Percentiles rank a stretch among this genome's conserved stretches.
Conservation (phyloP, 345 rosid genomes). For the Linum tenue region DNA sequence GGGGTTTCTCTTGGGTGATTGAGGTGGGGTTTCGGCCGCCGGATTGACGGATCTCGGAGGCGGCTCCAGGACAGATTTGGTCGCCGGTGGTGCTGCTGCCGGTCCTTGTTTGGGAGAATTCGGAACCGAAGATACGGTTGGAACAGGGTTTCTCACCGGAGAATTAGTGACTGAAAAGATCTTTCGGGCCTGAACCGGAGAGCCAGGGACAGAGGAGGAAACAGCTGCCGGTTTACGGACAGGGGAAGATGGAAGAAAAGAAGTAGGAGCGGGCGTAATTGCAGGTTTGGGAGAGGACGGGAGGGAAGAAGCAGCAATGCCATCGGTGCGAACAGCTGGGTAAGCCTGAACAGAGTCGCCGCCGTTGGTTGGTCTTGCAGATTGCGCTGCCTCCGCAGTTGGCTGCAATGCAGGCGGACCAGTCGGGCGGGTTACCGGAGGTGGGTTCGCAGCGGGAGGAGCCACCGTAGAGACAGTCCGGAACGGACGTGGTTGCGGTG, state of each 20-base stretch:
- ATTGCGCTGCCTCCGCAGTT: no score
- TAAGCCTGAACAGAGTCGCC: no score
- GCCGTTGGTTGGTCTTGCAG: not conserved
- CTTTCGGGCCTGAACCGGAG: conserved; percentile 1
- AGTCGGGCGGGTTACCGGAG: no score
- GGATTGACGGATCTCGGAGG: no score
- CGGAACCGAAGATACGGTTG: conserved; percentile 10
- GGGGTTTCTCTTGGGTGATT: conserved; percentile 30
- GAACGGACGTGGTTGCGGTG: no score
- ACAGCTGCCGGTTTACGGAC: not conserved
- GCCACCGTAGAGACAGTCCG: no score
- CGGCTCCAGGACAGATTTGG: conserved; percentile 7
- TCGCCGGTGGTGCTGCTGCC: not conserved
- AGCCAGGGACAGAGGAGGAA: conserved; percentile 5
- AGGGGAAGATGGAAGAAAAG: conserved; percentile 10
- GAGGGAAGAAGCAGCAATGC: no score
- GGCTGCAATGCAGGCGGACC: no score
- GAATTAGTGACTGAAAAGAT: conserved; percentile 28
- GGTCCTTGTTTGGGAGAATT: conserved; percentile 4
- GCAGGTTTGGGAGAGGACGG: no score
- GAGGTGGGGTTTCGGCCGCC: conserved; percentile 30
- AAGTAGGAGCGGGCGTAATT: no score
- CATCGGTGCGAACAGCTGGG: no score
- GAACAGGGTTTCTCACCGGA: conserved; percentile 21
- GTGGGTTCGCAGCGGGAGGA: no score